Conservation (phyloP, 192 early-diverging fungal species). For the Entophlyctis luteolus region DNA sequence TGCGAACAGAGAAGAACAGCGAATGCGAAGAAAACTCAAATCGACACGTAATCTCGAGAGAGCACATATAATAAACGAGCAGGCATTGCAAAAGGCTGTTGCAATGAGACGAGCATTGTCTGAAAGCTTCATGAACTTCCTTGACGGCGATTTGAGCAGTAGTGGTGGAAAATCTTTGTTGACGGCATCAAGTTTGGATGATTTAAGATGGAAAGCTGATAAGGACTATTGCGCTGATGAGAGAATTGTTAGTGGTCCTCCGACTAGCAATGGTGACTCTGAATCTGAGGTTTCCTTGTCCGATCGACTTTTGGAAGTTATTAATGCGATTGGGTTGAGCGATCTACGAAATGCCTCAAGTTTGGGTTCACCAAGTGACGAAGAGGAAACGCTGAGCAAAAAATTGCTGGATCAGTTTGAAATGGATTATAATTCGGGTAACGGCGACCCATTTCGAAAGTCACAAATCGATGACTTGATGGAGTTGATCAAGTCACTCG, state of each 20-base stretch:
- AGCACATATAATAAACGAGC: slow-evolving; percentile 15
- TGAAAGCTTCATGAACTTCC: slow-evolving; percentile 33
- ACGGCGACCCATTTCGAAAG: not conserved
- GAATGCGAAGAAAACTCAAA: too few relatives aligned
- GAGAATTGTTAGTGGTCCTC: not conserved
- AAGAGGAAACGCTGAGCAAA: not conserved
- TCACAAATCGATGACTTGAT: not conserved
- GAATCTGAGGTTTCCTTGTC: not conserved
- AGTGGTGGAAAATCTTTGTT: slow-evolving; percentile 7
- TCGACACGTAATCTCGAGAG: not conserved
- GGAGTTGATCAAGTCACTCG: not conserved
- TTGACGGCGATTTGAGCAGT: slow-evolving; percentile 14
- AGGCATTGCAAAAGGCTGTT: slow-evolving; percentile 37
- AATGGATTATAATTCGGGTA: not conserved
- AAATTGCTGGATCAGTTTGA: slow-evolving; percentile 11
- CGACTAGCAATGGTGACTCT: not conserved
- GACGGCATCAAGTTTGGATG: slow-evolving; percentile 4
- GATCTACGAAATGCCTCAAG: not conserved
- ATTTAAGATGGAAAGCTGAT: not conserved
- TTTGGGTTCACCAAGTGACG: not conserved
- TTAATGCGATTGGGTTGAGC: not conserved
- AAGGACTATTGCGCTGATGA: slow-evolving; percentile 1
- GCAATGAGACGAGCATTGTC: slow-evolving; percentile 40
- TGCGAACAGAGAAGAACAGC: too few relatives aligned
- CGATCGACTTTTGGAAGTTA: not conserved